Base-by-base conservation (phyloP, 225 moss, liverwort and hornwort genomes). In the Antitrichia curtipendula region DNA sequence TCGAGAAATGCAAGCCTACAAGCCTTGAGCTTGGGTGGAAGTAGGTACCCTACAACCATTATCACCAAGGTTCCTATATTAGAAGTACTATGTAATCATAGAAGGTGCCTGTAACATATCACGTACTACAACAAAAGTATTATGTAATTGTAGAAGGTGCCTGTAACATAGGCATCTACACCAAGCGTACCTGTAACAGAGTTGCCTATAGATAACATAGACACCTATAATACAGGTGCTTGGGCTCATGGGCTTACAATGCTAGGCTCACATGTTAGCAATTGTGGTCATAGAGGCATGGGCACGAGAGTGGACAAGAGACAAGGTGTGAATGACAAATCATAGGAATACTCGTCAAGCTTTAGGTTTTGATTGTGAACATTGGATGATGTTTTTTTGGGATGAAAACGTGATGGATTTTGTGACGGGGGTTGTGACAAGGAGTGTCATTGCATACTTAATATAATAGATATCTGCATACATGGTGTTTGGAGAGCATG, bases 241-340 rank as follows among this genome's bases (percentile, higher is more conserved):
- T 66, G 6, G 2, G 38, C 12, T 66, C 12, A n/a, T 66, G 1
- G 12, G 3, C 5, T n/a, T 6, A n/a, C n/a, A 6, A 11, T 66
- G 12, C 7, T 40, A 24, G 2, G 3, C 1, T 69, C 4, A 24
- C 4, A 69, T 24, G 2, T 2, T 40, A 40, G 13, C 13, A 40
- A 4, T 0, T 2, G 0, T 68, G 7, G 7, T 1, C 5, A 6
- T 1, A 20, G 0, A 68, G 12, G 12, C 0, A n/a, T 0, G 7
- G 20, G 3, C 0, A 7, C 2, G 2, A 69, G 7, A 40, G 4
- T 69, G 0, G 40, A 1, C 12, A 23, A 40, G 14, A 40, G 8
- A 40, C 4, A 24, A 3, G 14, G 3, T 8, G 1, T 40, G 7
- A 1, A 40, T 69, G 25, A 23, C 1, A 0, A 14, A 14, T 69